Evolutionary conservation across 2,329 filamentous ascomycete species (phyloP), one percentile per base, ranked within the genome.

Genomic region (Fusarium sp.): DNA sequence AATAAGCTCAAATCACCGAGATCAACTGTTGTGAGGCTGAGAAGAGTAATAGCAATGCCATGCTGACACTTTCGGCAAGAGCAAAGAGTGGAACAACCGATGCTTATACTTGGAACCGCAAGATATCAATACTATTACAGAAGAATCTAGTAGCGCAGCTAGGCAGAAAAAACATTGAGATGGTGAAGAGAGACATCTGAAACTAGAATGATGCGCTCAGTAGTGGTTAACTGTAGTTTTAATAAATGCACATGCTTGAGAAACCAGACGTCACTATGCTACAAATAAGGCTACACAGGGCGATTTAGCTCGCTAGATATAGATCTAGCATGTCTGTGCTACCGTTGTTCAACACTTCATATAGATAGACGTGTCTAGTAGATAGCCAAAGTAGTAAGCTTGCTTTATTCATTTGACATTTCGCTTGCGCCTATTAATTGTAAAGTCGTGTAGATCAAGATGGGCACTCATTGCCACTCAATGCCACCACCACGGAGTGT

Each of bases 321-420:
- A 15, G 21, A 23, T 37, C 25, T 25, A 39, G 13, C 18, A 21
- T n/a, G 18, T 15, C 17, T 18, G 13, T 39, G 49, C 29, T 59
- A 23, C 31, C 49, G 15, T 23, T 15, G 20, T 45, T 21, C 17
- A 35, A 33, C 35, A 25, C 23, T 40, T 23, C 11, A 35, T 52
- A 60, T 60, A 60, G 39, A 60, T 50, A 33, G 31, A 35, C 52
- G 46, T n/a, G 17, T 37, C 46, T 14, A 33, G 31, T 50, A 50
- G 47, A 50, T 50, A 10, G 41, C 15, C 13, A 15, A 14, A 37
- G 41, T 18, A 49, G 7, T 20, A 54, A 49, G 29, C 23, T 53
- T 50, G 8, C 15, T n/a, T 21, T 42, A 21, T 50, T 50, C 23
- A 29, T 29, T 15, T 15, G 15, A 31, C 36, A 51, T 33, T 18